Evolutionary conservation across 2,329 filamentous ascomycete species (phyloP).

Genomic region (Fusarium stilboides): DNA sequence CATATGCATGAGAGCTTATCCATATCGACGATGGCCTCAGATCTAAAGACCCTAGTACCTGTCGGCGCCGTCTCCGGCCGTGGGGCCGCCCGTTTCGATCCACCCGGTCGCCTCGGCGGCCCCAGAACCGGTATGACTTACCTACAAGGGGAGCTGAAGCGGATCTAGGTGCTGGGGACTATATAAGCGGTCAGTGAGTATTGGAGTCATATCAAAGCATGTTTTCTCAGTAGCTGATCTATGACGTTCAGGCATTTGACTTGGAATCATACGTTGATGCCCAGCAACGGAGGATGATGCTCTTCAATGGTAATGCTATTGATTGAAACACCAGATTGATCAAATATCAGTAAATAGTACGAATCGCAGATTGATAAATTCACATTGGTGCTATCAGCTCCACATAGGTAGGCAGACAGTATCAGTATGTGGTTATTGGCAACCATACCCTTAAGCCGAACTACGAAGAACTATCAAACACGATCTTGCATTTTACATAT

Average conservation of each 20-base stretch:
- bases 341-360: neutral
- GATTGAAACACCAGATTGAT: neutral
- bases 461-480: neutral
- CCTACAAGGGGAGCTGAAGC: neutral
- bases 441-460: neutral
- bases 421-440: neutral
- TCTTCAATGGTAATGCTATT: neutral
- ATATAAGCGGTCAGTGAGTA: conserved; percentile 3
- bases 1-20: conserved; percentile 29
- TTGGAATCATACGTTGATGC: neutral
- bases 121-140: conserved; percentile 21
- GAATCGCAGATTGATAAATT: neutral
- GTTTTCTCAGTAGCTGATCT: neutral
- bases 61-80: conserved; percentile 20
- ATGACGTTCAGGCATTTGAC: neutral
- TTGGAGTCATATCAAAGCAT: neutral
- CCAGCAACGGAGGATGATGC: neutral
- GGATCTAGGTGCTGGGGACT: conserved; percentile 13
- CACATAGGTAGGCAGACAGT: neutral
- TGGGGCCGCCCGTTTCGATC: conserved; percentile 36
- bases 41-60: conserved; percentile 37
- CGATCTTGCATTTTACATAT: neutral
- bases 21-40: conserved; percentile 40
- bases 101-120: conserved; percentile 26
- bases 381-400: neutral